Conservation (phyloP, 164 flowering plant species). For the Aristolochia contorta region DNA sequence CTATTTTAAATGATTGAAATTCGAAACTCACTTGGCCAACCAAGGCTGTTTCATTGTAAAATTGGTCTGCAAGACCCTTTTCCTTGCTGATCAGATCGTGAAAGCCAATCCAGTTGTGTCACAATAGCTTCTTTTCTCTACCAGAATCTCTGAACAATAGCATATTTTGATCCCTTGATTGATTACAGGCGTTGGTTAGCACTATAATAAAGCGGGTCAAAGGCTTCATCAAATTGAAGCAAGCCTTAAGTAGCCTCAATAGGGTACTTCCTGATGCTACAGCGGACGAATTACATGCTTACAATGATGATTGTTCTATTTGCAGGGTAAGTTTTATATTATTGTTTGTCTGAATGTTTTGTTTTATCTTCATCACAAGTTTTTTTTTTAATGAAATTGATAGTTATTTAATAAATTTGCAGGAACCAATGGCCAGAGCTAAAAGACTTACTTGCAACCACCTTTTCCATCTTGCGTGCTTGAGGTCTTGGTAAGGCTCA, state of each 20-base stretch:
- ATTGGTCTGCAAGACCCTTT: too few relatives aligned
- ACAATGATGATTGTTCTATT: slow-evolving; percentile 95
- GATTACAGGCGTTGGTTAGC: slow-evolving; percentile 71
- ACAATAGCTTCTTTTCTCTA: background rate
- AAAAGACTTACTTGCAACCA: slow-evolving; percentile 84
- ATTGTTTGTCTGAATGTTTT: too few relatives aligned
- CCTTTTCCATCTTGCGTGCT: slow-evolving; percentile 93
- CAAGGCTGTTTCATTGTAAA: too few relatives aligned
- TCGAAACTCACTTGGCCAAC: too few relatives aligned
- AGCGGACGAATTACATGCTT: slow-evolving; percentile 69
- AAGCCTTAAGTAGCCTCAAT: slow-evolving; percentile 71
- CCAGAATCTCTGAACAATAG: background rate
- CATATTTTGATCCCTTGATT: slow-evolving; percentile 1
- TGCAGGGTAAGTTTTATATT: slow-evolving; percentile 59
- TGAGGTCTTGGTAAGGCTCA: slow-evolving; percentile 83
- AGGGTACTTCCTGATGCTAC: slow-evolving; percentile 97
- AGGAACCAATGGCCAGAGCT: slow-evolving; percentile 99
- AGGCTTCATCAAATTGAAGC: slow-evolving; percentile 67
- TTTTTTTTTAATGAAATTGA: background rate
- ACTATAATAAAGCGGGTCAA: slow-evolving; percentile 63
- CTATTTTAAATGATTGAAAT: too few relatives aligned
- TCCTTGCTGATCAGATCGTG: too few relatives aligned
- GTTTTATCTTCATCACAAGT: too few relatives aligned
- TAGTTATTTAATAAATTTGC: slow-evolving; percentile 14
- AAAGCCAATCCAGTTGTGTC: background rate